Evolutionary conservation across 352 stramenopile species (phyloP), one percentile per base, ranked within the genome.

Genomic region (Globisporangium acanthophoron): DNA sequence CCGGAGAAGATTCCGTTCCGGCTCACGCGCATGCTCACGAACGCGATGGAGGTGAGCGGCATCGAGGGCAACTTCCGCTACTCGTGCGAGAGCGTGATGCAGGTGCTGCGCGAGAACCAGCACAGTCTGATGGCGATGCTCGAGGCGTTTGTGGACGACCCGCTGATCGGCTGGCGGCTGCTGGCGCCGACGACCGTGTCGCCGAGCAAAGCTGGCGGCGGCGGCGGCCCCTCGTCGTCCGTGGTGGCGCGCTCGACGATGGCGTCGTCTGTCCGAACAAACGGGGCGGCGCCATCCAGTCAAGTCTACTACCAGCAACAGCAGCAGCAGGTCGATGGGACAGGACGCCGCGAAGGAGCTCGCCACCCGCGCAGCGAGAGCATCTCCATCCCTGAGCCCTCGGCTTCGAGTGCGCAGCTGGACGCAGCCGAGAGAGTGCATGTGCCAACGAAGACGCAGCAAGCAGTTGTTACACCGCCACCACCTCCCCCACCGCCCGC

Each of bases 61-160:
- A 98, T 99, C 46, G 96, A 99, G 76, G 98, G 98, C 58, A 99
- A 96, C 54, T 99, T 99, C 70, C 84, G 97, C 8, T 97, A 85
- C 56, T 99, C 97, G 43, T 99, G 96, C 52, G 97, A 99, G 70
- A 82, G 86, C 51, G 97, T 98, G 4, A 99, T 99, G 97, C 71
- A 81, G 40, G 95, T 99, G 13, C 71, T 99, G 51, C 84, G 97
- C 41, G 90, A 98, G 64, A 99, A 99, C 70, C 78, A 94, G 35
- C 97, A 99, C 72, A 98, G 88, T 60, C 69, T 99, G 16, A 98
- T 99, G 74, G 94, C 97, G 11, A 99, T 99, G 96, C 85, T 99
- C 1, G 97, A 99, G 78, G 97, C 97, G 12, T 99, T 99, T 78
- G 96, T 99, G 27, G 96, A 99, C 70, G 97, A 99, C 73, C 98